phyloP scores from a whole-genome alignment of 352 stramenopile genomes.

The Phytopythium litorale region DNA sequence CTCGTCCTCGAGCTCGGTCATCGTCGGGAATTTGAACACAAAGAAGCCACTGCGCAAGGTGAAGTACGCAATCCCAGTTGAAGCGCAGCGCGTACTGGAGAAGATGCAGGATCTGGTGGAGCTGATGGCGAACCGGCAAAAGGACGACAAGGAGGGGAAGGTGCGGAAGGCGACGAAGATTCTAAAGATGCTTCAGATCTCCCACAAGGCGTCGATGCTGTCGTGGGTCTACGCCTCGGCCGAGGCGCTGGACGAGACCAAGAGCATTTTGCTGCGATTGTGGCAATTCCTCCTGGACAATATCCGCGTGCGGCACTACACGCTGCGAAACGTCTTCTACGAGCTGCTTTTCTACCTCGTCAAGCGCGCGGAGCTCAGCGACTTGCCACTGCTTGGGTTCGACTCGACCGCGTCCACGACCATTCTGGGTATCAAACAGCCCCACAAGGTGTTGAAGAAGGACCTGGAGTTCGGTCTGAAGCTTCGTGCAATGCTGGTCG shows the following conservation, averaged over 20 bases:
- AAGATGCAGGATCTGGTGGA: slow-evolving; percentile 89
- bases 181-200: slow-evolving; percentile 87
- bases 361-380: slow-evolving; percentile 82
- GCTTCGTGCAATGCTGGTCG: slow-evolving; percentile 83
- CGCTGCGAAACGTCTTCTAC: slow-evolving; percentile 87
- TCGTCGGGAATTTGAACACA: slow-evolving; percentile 52
- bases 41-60: slow-evolving; percentile 68
- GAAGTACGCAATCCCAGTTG: slow-evolving; percentile 80
- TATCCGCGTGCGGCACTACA: slow-evolving; percentile 88
- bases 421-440: slow-evolving; percentile 63
- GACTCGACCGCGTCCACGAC: slow-evolving; percentile 68
- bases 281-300: slow-evolving; percentile 90
- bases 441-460: slow-evolving; percentile 72
- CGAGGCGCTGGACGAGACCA: slow-evolving; percentile 83
- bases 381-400: slow-evolving; percentile 79
- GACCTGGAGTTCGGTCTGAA: slow-evolving; percentile 85
- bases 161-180: slow-evolving; percentile 90
- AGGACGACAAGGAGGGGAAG: slow-evolving; percentile 89
- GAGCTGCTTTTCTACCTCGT: slow-evolving; percentile 88
- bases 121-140: slow-evolving; percentile 83
- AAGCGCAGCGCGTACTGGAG: slow-evolving; percentile 84
- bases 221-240: slow-evolving; percentile 85
- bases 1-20: slow-evolving; percentile 84
- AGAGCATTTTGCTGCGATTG: slow-evolving; percentile 77
- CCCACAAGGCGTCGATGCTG: slow-evolving; percentile 88